A percentile compares a stretch with the other conserved stretches of the same genome.
Evolutionary conservation across 148 eudicot species (phyloP).

Genomic region (Silene latifolia): DNA sequence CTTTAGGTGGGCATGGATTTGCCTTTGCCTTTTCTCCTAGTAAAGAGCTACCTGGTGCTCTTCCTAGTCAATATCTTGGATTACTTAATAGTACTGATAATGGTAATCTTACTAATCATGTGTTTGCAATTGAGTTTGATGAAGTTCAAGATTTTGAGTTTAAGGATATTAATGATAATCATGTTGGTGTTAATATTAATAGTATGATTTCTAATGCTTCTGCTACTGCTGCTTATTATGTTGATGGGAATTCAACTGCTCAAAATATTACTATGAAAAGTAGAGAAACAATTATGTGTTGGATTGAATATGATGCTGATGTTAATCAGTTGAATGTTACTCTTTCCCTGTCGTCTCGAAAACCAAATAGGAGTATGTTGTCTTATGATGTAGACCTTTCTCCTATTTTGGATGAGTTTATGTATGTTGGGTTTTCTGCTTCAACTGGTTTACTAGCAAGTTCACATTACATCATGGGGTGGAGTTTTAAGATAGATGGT

Average conservation of each 20-base stretch:
- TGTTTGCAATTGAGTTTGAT: slow-evolving; percentile 82
- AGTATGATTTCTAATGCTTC: slow-evolving; percentile 55
- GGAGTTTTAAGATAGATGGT: slow-evolving; percentile 74
- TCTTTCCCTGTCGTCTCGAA: slow-evolving; percentile 44
- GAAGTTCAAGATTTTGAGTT: slow-evolving; percentile 73
- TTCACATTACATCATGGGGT: slow-evolving; percentile 64
- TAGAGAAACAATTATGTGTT: slow-evolving; percentile 55
- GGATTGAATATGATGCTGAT: slow-evolving; percentile 71
- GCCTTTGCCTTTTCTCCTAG: slow-evolving; percentile 59
- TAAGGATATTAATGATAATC: slow-evolving; percentile 68
- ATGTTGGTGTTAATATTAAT: slow-evolving; percentile 71
- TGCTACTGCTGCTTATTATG: slow-evolving; percentile 44
- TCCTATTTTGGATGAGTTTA: slow-evolving; percentile 42
- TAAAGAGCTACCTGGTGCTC: slow-evolving; percentile 46
- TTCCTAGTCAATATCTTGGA: slow-evolving; percentile 74
- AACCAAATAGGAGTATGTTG: slow-evolving; percentile 45
- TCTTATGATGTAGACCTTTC: slow-evolving; percentile 58
- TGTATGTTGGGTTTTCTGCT: slow-evolving; percentile 79
- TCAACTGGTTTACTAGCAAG: slow-evolving; percentile 80
- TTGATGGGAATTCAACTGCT: slow-evolving; percentile 37
- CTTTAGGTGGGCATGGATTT: slow-evolving; percentile 81
- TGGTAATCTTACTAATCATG: slow-evolving; percentile 63
- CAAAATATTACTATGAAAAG: slow-evolving; percentile 47
- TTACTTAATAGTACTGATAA: slow-evolving; percentile 47
- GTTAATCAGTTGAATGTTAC: slow-evolving; percentile 40